Conservation (phyloP, 2,329 filamentous ascomycete species). For the Xylaria sp. region DNA sequence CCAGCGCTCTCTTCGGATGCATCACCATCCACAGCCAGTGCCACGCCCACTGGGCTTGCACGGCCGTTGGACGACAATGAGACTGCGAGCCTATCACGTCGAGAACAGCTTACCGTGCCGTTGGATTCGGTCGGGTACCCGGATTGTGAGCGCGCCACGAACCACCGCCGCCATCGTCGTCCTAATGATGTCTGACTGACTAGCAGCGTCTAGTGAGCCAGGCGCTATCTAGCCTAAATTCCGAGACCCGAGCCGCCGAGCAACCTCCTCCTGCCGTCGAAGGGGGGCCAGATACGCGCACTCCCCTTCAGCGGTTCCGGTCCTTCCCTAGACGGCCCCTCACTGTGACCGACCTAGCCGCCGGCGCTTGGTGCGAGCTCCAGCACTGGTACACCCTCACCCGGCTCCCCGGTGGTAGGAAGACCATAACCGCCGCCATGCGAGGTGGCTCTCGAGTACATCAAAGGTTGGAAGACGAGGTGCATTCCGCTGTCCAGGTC, state of each 20-base stretch:
- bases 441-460: conserved; percentile 80
- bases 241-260: conserved; percentile 24
- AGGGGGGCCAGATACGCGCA: conserved; percentile 48
- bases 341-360: conserved; percentile 85
- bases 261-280: conserved; percentile 25
- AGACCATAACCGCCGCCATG: conserved; percentile 81
- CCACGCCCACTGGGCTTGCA: background rate
- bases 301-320: conserved; percentile 79
- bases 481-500: conserved; percentile 77
- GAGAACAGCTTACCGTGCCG: conserved; percentile 14
- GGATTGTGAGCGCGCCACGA: conserved; percentile 53
- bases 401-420: conserved; percentile 71
- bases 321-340: conserved; percentile 77
- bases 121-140: conserved; percentile 51
- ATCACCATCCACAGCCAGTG: background rate
- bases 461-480: conserved; percentile 80
- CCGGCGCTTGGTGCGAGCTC: conserved; percentile 93
- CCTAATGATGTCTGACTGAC: conserved; percentile 62
- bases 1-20: background rate
- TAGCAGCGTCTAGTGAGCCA: conserved; percentile 65
- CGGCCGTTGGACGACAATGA: background rate
- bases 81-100: background rate
- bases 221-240: conserved; percentile 41
- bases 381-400: conserved; percentile 90
- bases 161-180: background rate